Conservation (phyloP, 805 yeast species). For the Kodamaea kaohsiungensis region DNA sequence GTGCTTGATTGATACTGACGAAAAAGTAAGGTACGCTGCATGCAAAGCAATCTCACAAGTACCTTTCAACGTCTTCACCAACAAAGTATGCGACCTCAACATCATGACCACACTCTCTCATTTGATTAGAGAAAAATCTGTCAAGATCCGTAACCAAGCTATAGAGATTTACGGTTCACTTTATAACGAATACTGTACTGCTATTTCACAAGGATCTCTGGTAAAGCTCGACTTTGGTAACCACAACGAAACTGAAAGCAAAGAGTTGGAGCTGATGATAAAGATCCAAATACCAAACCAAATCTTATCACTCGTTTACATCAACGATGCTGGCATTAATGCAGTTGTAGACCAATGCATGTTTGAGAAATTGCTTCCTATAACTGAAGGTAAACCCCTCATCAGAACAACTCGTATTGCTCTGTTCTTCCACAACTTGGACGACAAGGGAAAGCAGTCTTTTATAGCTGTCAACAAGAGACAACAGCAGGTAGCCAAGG, state of each 20-base stretch:
- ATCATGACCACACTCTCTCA: conserved; percentile 58
- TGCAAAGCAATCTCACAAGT: conserved; percentile 52
- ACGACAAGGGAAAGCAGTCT: conserved; percentile 59
- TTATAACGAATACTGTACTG: conserved; percentile 46
- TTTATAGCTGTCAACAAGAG: conserved; percentile 69
- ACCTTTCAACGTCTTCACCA: conserved; percentile 47
- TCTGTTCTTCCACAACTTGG: conserved; percentile 47
- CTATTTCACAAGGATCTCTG: neutral
- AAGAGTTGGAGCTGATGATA: conserved; percentile 31
- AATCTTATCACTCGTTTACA: conserved; percentile 65
- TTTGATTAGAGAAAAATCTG: conserved; percentile 69
- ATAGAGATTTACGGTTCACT: conserved; percentile 55
- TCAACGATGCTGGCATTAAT: conserved; percentile 69
- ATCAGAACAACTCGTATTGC: conserved; percentile 57
- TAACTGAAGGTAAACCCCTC: conserved; percentile 41
- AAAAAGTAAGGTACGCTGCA: conserved; percentile 65
- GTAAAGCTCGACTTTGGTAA: conserved; percentile 30
- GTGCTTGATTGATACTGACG: conserved; percentile 74
- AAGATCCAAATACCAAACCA: conserved; percentile 60
- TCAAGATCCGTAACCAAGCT: conserved; percentile 61
- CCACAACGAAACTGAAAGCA: conserved; percentile 22
- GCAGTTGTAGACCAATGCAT: conserved; percentile 62
- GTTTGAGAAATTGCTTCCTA: conserved; percentile 62
- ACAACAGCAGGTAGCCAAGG: conserved; percentile 61
- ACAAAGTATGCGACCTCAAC: conserved; percentile 46